A percentile compares a stretch with the other conserved stretches of the same genome.
Conservation (phyloP, 345 rosid species). For the Brassica juncea region DNA sequence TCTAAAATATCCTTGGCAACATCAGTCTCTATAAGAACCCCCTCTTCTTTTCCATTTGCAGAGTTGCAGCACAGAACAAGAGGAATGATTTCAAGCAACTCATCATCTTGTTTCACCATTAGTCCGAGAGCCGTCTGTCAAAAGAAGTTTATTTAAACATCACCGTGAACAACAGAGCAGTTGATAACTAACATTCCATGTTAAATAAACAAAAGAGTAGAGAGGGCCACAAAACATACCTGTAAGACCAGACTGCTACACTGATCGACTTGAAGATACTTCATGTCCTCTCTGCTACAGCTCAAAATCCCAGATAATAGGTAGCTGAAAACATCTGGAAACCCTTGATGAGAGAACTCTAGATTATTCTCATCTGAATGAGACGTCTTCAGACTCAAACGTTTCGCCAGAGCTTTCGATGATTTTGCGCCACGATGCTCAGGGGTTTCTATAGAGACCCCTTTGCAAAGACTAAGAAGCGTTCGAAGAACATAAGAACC, state of each 20-base stretch:
- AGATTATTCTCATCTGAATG: slow-evolving; percentile 39
- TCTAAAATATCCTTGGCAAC: slow-evolving; percentile 46
- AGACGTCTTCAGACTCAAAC: slow-evolving; percentile 67
- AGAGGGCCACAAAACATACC: slow-evolving; percentile 45
- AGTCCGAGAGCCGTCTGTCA: slow-evolving; percentile 77
- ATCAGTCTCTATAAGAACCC: slow-evolving; percentile 44
- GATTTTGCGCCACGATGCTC: slow-evolving; percentile 70
- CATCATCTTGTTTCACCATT: slow-evolving; percentile 62
- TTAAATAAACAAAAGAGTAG: neutral
- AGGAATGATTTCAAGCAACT: slow-evolving; percentile 65
- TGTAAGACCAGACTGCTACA: slow-evolving; percentile 88
- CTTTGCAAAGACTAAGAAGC: slow-evolving; percentile 88
- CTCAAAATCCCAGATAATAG: slow-evolving; percentile 68
- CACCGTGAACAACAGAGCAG: neutral
- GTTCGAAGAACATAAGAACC: slow-evolving; percentile 96
- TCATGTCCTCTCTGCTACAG: slow-evolving; percentile 51
- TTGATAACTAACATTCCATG: slow-evolving; percentile 11
- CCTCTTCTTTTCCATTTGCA: slow-evolving; percentile 43
- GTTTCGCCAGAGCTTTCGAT: slow-evolving; percentile 59
- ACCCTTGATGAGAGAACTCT: slow-evolving; percentile 50
- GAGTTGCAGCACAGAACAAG: slow-evolving; percentile 60
- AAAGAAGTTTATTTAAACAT: slow-evolving; percentile 26
- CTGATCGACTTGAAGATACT: slow-evolving; percentile 65
- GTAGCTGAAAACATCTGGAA: slow-evolving; percentile 61
- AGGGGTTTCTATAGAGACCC: slow-evolving; percentile 69